These are phyloP conservation scores for Boletus rufocinnamomeus DNA, from an alignment of 768 basidiomycete genomes.

Conservation along the genomic window DNA sequence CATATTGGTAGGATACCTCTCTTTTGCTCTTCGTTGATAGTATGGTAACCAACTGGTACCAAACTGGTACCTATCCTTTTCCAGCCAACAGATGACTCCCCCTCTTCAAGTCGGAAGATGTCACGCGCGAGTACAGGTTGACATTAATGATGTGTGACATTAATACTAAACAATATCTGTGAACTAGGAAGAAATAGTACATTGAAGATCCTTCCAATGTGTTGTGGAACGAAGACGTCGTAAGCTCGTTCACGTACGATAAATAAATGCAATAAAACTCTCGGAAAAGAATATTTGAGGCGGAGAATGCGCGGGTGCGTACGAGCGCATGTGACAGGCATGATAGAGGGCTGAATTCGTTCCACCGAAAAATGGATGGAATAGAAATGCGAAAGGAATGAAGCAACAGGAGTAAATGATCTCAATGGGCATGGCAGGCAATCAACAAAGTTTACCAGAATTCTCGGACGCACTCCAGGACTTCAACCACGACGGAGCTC, in stretches of 20 bases:
- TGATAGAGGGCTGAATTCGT: constrained; percentile 10
- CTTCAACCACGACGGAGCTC: constrained; percentile 83
- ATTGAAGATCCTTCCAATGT: constrained; percentile 32
- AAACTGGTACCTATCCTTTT: too few relatives aligned
- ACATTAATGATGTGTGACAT: constrained; percentile 37
- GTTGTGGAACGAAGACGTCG: constrained; percentile 18
- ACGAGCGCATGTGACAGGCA: constrained; percentile 9
- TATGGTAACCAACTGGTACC: too few relatives aligned
- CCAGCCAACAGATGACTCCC: too few relatives aligned
- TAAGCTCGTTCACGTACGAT: constrained; percentile 21
- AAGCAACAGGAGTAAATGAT: constrained; percentile 19
- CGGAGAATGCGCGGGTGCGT: constrained; percentile 5
- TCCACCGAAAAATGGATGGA: constrained; percentile 19
- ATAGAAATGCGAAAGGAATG: constrained; percentile 17
- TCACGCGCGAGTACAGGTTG: constrained; percentile 25
- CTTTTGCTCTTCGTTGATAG: too few relatives aligned
- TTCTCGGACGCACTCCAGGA: constrained; percentile 67
- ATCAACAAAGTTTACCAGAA: constrained; percentile 44
- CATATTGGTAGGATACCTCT: too few relatives aligned
- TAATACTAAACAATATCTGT: constrained; percentile 28
- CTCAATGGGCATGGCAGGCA: constrained; percentile 1
- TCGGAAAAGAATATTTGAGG: constrained; percentile 9
- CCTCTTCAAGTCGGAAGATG: neutral
- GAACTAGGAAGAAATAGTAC: constrained; percentile 32
- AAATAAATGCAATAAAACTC: constrained; percentile 23